These are phyloP conservation scores for Babesia bovis DNA, from an alignment of 169 alveolate species.

Conservation along the genomic window DNA sequence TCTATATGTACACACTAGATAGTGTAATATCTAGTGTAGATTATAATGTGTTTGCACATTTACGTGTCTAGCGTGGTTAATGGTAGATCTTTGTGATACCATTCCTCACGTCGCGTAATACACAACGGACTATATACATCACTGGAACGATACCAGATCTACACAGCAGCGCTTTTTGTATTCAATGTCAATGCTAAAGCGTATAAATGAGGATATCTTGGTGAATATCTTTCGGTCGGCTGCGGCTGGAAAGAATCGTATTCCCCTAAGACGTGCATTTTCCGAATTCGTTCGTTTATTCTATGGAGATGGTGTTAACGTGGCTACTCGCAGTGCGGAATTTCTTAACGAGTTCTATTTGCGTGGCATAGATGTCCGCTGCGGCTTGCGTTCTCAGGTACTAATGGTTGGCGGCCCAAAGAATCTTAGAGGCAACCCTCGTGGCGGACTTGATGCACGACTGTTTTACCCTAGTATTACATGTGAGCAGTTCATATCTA, in stretches of 20 bases:
- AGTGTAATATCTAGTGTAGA: no score
- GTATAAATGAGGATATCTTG: conserved; percentile 45
- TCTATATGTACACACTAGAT: no score
- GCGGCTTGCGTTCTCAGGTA: conserved; percentile 61
- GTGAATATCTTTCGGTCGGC: conserved; percentile 21
- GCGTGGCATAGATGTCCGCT: conserved; percentile 50
- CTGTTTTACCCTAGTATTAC: conserved; percentile 58
- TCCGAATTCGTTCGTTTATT: conserved; percentile 34
- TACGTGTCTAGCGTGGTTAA: no score
- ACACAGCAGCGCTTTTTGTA: no score
- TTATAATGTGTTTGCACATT: no score
- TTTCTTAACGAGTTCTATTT: conserved; percentile 62
- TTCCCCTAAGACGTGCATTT: conserved; percentile 53
- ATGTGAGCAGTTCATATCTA: conserved; percentile 45
- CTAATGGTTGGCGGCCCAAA: conserved; percentile 71
- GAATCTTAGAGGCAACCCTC: conserved; percentile 60
- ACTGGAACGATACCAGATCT: neutral
- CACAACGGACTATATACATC: neutral
- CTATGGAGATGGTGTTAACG: conserved; percentile 6
- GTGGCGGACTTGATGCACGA: conserved; percentile 49
- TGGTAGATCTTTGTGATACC: no score
- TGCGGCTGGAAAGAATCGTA: conserved; percentile 31
- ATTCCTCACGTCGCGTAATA: neutral
- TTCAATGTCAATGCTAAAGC: conserved; percentile 28
- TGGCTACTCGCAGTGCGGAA: conserved; percentile 25